These are phyloP conservation scores for Lathyrus oleraceus DNA, from an alignment of 306 rosid species.

Conservation along the genomic window DNA sequence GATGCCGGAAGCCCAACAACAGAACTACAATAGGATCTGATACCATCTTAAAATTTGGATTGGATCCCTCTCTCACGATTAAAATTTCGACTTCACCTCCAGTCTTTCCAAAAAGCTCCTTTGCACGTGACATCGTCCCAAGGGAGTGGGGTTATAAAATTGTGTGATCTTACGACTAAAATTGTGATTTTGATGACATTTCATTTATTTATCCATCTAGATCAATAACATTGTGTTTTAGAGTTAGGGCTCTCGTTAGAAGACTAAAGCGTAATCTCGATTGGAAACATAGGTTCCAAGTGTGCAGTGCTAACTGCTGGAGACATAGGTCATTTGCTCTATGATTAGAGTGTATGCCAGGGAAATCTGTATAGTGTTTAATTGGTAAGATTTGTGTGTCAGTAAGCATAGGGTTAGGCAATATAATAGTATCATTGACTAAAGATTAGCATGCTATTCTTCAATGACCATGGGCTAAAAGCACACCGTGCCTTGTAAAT, in stretches of 20 bases:
- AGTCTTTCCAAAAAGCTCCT: neutral
- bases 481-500: neutral
- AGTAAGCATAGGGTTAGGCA: slow-evolving; percentile 5
- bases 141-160: neutral
- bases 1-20: no score
- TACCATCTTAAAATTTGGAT: no score
- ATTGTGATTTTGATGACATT: neutral
- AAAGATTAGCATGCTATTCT: neutral
- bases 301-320: neutral
- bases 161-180: neutral
- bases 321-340: neutral
- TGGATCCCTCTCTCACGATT: no score
- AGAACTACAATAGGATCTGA: no score
- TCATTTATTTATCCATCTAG: slow-evolving; percentile 9
- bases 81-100: neutral
- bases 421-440: neutral
- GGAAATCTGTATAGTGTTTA: neutral
- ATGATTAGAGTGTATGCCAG: slow-evolving; percentile 11
- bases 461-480: neutral
- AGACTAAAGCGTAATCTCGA: slow-evolving; percentile 4
- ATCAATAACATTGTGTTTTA: slow-evolving; percentile 9
- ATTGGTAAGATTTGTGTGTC: slow-evolving; percentile 12
- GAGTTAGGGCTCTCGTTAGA: neutral
- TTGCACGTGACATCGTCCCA: neutral
- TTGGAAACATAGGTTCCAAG: neutral